Percentiles rank a stretch among this genome's conserved stretches.
These are phyloP conservation scores for Diaporthe eres DNA, from an alignment of 2,329 filamentous ascomycete species.

Conservation along the genomic window DNA sequence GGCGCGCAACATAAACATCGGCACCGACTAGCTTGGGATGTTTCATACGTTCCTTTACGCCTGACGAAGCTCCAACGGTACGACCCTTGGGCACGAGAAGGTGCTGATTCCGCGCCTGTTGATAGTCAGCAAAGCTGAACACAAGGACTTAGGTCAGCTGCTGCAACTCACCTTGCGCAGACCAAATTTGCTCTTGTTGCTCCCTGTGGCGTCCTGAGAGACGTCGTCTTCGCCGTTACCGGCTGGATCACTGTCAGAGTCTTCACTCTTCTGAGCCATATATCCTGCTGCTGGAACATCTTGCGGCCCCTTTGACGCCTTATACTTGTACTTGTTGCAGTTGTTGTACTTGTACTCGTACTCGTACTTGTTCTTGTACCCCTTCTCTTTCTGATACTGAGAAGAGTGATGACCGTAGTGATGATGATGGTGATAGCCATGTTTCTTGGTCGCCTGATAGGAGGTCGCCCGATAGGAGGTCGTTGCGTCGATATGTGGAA, in stretches of 20 bases:
- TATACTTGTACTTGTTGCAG: constrained; percentile 33
- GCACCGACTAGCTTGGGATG: constrained; percentile 62
- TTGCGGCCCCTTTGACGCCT: not conserved
- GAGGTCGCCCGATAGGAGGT: constrained; percentile 37
- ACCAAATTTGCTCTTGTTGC: not conserved
- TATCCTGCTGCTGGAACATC: not conserved
- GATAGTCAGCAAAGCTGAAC: constrained; percentile 47
- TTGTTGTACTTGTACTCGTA: constrained; percentile 44
- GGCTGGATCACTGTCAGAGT: not conserved
- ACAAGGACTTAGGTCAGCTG: not conserved
- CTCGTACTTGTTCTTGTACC: constrained; percentile 46
- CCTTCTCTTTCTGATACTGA: constrained; percentile 40
- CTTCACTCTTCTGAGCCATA: not conserved
- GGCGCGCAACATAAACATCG: constrained; percentile 64
- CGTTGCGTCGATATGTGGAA: constrained; percentile 56
- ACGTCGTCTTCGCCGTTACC: not conserved
- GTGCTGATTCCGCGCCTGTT: constrained; percentile 47
- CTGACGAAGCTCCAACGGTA: constrained; percentile 35
- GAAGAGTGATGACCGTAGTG: constrained; percentile 17
- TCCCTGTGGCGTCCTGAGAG: not conserved
- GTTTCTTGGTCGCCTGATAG: constrained; percentile 42
- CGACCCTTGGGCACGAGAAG: constrained; percentile 36
- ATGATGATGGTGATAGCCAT: constrained; percentile 47
- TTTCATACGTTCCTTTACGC: constrained; percentile 57
- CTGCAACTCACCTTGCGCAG: constrained; percentile 26